Evolutionary conservation across 225 moss, liverwort and hornwort genomes (phyloP).

Genomic region (Pleurozium schreberi): DNA sequence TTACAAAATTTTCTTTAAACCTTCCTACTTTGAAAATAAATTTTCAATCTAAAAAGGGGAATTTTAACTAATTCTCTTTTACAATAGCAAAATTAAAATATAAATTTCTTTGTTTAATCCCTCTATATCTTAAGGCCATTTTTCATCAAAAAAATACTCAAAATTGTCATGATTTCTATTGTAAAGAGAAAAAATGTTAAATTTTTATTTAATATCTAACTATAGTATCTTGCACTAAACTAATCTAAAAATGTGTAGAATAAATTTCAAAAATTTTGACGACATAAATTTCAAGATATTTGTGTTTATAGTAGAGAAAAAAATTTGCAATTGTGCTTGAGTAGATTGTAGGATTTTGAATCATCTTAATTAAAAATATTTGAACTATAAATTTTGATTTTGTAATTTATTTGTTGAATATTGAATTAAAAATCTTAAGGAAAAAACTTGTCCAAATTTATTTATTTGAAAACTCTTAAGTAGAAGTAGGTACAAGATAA

Average conservation of each 20-base stretch:
- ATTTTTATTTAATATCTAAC: background rate
- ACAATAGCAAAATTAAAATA: background rate
- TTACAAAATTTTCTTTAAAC: no score
- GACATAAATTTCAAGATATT: background rate
- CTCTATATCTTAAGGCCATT: accelerated
- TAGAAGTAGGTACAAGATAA: no score
- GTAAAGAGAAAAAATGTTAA: background rate
- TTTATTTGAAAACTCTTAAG: no score
- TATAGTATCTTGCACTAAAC: no score
- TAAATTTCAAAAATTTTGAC: no score
- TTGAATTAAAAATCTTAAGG: no score
- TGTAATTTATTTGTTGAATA: no score
- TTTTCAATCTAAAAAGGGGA: background rate
- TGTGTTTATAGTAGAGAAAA: background rate
- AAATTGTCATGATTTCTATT: background rate
- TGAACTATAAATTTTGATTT: no score
- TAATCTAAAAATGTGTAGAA: no score
- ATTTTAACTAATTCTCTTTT: background rate
- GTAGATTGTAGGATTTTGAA: background rate
- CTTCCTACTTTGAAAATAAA: background rate
- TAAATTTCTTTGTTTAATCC: background rate
- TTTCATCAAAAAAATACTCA: background rate
- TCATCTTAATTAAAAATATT: background rate
- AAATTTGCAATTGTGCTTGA: no score
- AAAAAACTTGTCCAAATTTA: no score